A percentile compares a stretch with the other conserved stretches of the same genome.
phyloP scores from a whole-genome alignment of 2,329 filamentous ascomycete species.

The Colletotrichum sidae region DNA sequence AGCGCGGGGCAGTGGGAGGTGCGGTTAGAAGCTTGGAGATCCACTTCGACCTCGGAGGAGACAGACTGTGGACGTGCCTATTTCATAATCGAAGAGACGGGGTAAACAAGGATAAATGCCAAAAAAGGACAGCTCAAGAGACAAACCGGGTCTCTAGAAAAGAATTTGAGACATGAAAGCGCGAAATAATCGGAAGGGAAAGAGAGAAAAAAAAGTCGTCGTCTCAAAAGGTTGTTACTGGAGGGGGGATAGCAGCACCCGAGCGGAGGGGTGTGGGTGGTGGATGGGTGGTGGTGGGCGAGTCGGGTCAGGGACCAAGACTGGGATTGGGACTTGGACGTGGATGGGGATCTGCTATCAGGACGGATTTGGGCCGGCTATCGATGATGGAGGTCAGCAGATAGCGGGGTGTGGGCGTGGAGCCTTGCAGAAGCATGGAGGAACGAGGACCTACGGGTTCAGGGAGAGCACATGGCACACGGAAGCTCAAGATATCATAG shows the following conservation, averaged over 20 bases:
- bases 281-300: background rate
- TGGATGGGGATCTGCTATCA: slow-evolving; percentile 32
- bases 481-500: slow-evolving; percentile 34
- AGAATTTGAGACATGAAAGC: slow-evolving; percentile 22
- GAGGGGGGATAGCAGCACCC: slow-evolving; percentile 11
- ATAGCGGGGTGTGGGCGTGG: slow-evolving; percentile 32
- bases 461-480: slow-evolving; percentile 36
- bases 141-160: slow-evolving; percentile 17
- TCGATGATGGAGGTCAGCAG: slow-evolving; percentile 36
- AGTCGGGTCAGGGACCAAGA: no score
- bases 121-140: background rate
- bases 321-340: background rate
- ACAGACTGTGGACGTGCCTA: slow-evolving; percentile 19
- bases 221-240: slow-evolving; percentile 9
- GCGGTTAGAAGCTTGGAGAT: slow-evolving; percentile 20
- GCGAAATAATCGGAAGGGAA: slow-evolving; percentile 17
- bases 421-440: slow-evolving; percentile 29
- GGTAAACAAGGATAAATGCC: background rate
- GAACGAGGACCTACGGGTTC: slow-evolving; percentile 29
- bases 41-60: slow-evolving; percentile 24
- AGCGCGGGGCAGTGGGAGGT: slow-evolving; percentile 20
- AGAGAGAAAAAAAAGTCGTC: slow-evolving; percentile 18
- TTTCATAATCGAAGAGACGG: slow-evolving; percentile 30
- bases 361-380: slow-evolving; percentile 34
- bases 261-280: slow-evolving; percentile 17